Evolutionary conservation across 805 yeast genomes (phyloP), one percentile per base, ranked within the genome.

Genomic region (Ogataea degrootiae): DNA sequence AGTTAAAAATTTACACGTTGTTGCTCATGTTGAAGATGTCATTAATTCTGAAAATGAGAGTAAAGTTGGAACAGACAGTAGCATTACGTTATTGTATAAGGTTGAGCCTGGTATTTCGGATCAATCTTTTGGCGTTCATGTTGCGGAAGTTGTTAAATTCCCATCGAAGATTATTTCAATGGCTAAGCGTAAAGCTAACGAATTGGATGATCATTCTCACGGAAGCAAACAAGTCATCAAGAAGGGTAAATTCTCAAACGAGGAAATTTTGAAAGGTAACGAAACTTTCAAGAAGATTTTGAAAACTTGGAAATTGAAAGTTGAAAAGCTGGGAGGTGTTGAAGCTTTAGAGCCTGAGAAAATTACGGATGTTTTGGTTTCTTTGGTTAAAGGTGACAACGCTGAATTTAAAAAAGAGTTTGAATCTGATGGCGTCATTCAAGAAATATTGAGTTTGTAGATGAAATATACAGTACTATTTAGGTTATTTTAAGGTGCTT

Each of bases 101-200:
- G 98, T 94, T n/a, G 97, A 89, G 56, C 87, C 88, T 1, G 99
- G 99, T n/a, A 81, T 91, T 43, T 84, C 96, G 2, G 96, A 89
- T 65, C 94, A 91, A 66, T 90, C 97, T 0, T 94, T 94, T 69
- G 99, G 99, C 67, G 91, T 94, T 42, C 96, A 94, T 63, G 99
- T 94, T 41, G 98, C 98, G 0, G 97, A 94, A 67, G 82, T 92
- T 31, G 98, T 92, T 17, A 85, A 87, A 56, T 94, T 94, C 66
- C 99, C 98, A 2, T 70, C 73, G 22, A 94, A 94, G 66, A 94
- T 94, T 43, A 82, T 94, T 42, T 77, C 80, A 48, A 94, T 94
- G 98, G 97, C 99, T 8, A 94, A 92, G 62, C 79, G 98, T 51
- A 92, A 92, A 65, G 96, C 97, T 0, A 72, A 77, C 5, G 98